Base-by-base conservation (phyloP, 306 rosid species). In the Quillaja saponaria region DNA sequence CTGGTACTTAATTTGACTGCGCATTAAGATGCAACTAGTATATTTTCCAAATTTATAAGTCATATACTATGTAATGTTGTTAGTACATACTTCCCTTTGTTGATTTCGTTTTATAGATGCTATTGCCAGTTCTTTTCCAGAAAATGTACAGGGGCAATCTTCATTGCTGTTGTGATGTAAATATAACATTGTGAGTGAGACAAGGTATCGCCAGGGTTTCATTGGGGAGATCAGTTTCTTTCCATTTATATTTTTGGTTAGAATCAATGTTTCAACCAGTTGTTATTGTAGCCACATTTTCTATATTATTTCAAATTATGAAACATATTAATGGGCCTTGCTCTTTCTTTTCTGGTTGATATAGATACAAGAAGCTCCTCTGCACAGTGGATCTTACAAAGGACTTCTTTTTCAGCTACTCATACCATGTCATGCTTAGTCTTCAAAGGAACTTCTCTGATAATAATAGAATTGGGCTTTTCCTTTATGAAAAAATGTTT, bases 331-430 rank as follows among this genome's bases (percentile, higher is more conserved):
- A 92, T 67, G 60, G 80, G 63, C 56, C 63, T 79, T 71, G 51
- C 57, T 61, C 66, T 73, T 74, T 72, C 66, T 76, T 81, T 82
- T 81, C 71, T 73, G 77, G 73, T 71, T 83, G 80, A 68, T 61
- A 69, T 90, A 94, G 99, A 94, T 94, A 94, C 97, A 94, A 94
- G 99, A 94, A 81, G 96, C 94, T 87, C 76, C 88, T 94, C 75
- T 82, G 95, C 95, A 81, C 94, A 70, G 81, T 94, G 97, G 99
- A 94, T 68, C 97, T 94, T 71, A 81, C 90, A 7, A 89, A 85
- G 91, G 99, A 94, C 90, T 94, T 94, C 99, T 85, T 85, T 85
- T 94, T 80, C 83, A 94, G 99, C 95, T 90, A 94, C 86, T 85
- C 99, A 39, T 94, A 94, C 80, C 76, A 85, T 76, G 73, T 94